Base-by-base conservation (phyloP, 1,284 basidiomycete species). In the Leccinum subspadiceum region DNA sequence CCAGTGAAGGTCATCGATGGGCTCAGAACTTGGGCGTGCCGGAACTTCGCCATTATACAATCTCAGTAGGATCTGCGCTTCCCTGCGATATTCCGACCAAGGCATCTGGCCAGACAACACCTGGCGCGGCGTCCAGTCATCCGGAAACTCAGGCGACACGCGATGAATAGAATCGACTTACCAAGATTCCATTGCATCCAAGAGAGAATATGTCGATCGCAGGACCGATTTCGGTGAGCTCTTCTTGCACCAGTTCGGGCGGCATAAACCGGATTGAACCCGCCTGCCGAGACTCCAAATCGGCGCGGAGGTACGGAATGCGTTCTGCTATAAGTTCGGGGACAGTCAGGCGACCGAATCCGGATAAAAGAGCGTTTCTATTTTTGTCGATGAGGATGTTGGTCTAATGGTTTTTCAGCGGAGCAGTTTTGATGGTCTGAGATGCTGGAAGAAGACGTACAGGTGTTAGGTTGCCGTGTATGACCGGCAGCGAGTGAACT, bases 91-190 rank as follows among this genome's bases (percentile, higher is more conserved):
- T 26, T 67, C 67, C 2, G 52, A 65, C 67, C 66, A 68, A 5
- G 66, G 66, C 17, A 54, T 8, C 48, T 57, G 55, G 10, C 65
- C 63, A 12, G 65, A 69, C 13, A 67, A 48, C 15, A 68, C 62
- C 65, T 67, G 24, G 22, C 3, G 4, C 15, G n/a, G 37, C 39
- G n/a, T 31, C 2, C 29, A 5, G 15, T 49, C 35, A 33, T 24
- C 50, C 5, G 17, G 13, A 8, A 4, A 41, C 5, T 35, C 31
- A 4, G 24, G 31, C 5, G 2, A 12, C 4, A 20, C 1, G 7
- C 39, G 24, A 24, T 24, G 24, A 24, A 24, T 24, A 24, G 24
- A 24, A 24, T 24, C 24, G 24, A 24, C 24, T 24, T 24, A 24
- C 24, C 24, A 24, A 24, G 5, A 24, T 24, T 24, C 24, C 24